Evolutionary conservation across 805 yeast species (phyloP).

Genomic region (Cyberlindnera americana): DNA sequence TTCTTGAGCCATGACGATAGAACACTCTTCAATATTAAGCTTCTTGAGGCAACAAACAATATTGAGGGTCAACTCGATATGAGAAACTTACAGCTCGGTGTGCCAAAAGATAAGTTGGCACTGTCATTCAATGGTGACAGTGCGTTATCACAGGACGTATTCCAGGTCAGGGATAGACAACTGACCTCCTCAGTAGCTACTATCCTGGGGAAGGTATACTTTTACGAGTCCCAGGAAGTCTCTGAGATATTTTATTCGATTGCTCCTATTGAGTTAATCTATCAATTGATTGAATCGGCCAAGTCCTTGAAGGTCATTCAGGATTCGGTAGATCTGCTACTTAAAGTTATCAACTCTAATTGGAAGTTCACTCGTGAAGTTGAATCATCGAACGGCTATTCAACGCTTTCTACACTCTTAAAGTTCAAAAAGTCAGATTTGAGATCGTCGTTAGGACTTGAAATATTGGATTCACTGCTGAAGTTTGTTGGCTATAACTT

Average conservation of each 20-base stretch:
- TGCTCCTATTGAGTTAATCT: constrained; percentile 49
- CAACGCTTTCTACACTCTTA: constrained; percentile 50
- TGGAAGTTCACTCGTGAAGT: constrained; percentile 55
- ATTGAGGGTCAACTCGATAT: constrained; percentile 20
- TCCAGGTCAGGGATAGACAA: neutral
- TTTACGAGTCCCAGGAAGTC: constrained; percentile 8
- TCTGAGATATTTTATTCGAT: constrained; percentile 29
- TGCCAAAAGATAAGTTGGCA: constrained; percentile 17
- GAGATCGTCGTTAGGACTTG: constrained; percentile 32
- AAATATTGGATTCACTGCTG: constrained; percentile 46
- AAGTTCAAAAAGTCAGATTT: constrained; percentile 38
- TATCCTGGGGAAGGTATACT: constrained; percentile 13
- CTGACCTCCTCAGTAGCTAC: constrained; percentile 3
- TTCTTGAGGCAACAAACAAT: constrained; percentile 30
- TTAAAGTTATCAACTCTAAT: constrained; percentile 41
- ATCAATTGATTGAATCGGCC: constrained; percentile 45
- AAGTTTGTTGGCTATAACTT: constrained; percentile 55
- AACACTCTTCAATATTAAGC: constrained; percentile 33
- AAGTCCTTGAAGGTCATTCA: constrained; percentile 33
- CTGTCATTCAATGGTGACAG: constrained; percentile 20
- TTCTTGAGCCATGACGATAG: constrained; percentile 38
- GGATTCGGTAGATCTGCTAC: constrained; percentile 37
- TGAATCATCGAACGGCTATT: constrained; percentile 58
- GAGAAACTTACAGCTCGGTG: constrained; percentile 16
- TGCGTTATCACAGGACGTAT: neutral